These are phyloP conservation scores for Debaryomyces sp. DNA, from an alignment of 1,139 yeast genomes.

Conservation along the genomic window DNA sequence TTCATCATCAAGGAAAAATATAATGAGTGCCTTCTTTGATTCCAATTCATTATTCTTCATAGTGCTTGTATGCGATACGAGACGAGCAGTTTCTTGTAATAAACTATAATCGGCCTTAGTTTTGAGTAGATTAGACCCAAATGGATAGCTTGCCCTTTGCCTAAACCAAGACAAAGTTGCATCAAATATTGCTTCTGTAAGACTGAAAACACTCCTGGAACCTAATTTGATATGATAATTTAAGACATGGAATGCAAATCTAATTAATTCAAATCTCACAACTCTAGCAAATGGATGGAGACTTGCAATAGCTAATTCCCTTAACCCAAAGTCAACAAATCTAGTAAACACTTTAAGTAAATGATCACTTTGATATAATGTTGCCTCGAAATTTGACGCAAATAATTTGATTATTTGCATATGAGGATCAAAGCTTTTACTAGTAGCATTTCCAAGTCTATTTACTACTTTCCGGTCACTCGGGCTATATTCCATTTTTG, in stretches of 20 bases:
- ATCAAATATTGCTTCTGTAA: constrained; percentile 58
- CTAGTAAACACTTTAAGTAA: constrained; percentile 70
- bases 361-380: constrained; percentile 73
- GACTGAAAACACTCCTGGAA: constrained; percentile 44
- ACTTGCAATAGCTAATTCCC: constrained; percentile 61
- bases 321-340: constrained; percentile 60
- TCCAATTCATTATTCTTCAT: constrained; percentile 31
- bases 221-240: constrained; percentile 54
- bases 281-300: constrained; percentile 81
- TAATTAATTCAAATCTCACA: constrained; percentile 71
- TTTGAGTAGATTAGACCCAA: constrained; percentile 77
- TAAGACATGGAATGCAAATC: constrained; percentile 68
- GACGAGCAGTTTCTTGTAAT: constrained; percentile 53
- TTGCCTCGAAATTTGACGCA: constrained; percentile 81
- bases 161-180: constrained; percentile 83
- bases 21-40: constrained; percentile 52
- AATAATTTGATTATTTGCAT: constrained; percentile 67
- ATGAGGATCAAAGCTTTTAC: constrained; percentile 71
- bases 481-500: constrained; percentile 88
- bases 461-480: constrained; percentile 67
- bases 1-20: constrained; percentile 76
- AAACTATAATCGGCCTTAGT: constrained; percentile 69
- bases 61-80: constrained; percentile 27
- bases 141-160: constrained; percentile 68
- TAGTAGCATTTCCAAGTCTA: constrained; percentile 50